Evolutionary conservation across 177 flowering plant species (phyloP), one percentile per base, ranked within the genome.

Genomic region (Vitis hybrid): DNA sequence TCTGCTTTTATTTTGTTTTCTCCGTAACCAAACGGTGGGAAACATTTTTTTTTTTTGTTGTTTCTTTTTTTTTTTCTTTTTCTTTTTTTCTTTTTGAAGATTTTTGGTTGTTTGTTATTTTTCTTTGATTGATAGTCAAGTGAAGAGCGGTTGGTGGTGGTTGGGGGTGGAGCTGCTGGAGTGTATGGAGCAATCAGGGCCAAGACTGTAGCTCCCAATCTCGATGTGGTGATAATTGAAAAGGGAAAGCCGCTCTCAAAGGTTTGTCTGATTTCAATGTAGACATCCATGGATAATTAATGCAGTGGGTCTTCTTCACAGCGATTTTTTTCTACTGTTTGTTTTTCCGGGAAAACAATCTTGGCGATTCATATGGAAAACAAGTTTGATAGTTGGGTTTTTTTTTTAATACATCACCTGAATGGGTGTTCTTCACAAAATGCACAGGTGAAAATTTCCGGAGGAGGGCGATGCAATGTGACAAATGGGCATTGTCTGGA

Each of bases 131-230:
- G 52, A 61, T 65, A 86, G 90, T 56, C 73, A 20, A 65, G 70
- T 57, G 87, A 86, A 65, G 89, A 87, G 74, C 65, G 86, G 12
- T 66, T 95, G 79, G 89, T 91, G 69, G 99, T 95, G 52, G 90
- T 95, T 13, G 99, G 98, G 1, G 90, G 87, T 68, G 99, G 99
- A 72, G 94, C 99, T 31, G 99, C 99, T 20, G 99, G 99, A 66
- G 85, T 95, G 2, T 95, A 82, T 72, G 99, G 93, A 56, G 98
- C 99, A 12, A 88, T 95, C 64, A 86, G 95, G 78, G 97, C 99
- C 66, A 92, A 95, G 71, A 83, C 86, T 29, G 7, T 91, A 10
- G 94, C 97, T 6, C 96, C 99, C 51, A 62, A 88, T 58, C 84
- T 95, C 49, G 81, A 84, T 34, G 99, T 95, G 15, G 48, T 95